Evolutionary conservation across 805 yeast species (phyloP).

Genomic region (Geotrichum ghanense): DNA sequence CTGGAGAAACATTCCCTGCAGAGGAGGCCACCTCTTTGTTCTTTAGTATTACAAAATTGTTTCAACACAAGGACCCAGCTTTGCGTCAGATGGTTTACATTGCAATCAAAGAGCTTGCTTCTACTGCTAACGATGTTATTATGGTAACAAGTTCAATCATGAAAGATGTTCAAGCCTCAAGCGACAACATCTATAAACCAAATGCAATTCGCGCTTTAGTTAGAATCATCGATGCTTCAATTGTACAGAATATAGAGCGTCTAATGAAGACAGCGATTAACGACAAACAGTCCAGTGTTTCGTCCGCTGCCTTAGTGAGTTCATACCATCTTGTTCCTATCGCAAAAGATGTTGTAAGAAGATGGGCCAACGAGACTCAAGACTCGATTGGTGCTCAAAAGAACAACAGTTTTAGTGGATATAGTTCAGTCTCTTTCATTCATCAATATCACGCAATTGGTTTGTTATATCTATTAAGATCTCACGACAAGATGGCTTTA

Average conservation of each 20-base stretch:
- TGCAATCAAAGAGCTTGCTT: constrained; percentile 83
- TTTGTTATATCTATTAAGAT: constrained; percentile 72
- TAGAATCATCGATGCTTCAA: constrained; percentile 71
- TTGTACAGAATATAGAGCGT: constrained; percentile 89
- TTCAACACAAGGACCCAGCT: constrained; percentile 79
- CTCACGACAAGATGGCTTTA: constrained; percentile 88
- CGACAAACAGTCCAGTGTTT: constrained; percentile 74
- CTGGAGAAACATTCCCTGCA: constrained; percentile 79
- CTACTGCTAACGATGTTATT: constrained; percentile 78
- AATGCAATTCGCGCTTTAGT: constrained; percentile 89
- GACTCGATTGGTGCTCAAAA: constrained; percentile 70
- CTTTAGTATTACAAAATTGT: constrained; percentile 86
- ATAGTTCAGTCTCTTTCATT: constrained; percentile 44
- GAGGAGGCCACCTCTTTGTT: constrained; percentile 87
- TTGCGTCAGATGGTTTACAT: constrained; percentile 89
- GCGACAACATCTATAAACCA: constrained; percentile 73
- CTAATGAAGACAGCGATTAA: constrained; percentile 86
- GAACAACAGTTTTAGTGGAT: constrained; percentile 17
- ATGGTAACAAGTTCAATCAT: constrained; percentile 97
- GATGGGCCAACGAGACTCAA: constrained; percentile 90
- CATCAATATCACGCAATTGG: constrained; percentile 96
- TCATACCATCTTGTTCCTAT: constrained; percentile 84
- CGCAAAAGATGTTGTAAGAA: constrained; percentile 81
- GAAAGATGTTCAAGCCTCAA: constrained; percentile 90
- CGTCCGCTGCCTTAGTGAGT: constrained; percentile 89